Evolutionary conservation across 805 yeast genomes (phyloP).

Genomic region (Yarrowia sp.): DNA sequence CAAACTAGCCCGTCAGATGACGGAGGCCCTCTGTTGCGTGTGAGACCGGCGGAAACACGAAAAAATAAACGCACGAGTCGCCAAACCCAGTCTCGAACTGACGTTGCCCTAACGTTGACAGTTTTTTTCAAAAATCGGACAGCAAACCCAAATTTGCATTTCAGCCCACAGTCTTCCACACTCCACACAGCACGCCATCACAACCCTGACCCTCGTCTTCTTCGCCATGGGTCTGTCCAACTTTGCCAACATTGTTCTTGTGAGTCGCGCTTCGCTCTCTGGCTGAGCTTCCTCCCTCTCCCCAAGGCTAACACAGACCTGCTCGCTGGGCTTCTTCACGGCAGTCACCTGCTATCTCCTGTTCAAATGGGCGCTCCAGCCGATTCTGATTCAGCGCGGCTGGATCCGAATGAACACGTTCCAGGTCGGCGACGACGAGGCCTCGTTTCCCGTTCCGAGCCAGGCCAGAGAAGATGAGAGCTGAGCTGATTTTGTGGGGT

Average conservation of each 20-base stretch:
- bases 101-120: no score
- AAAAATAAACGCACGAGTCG: neutral
- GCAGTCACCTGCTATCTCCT: constrained; percentile 27
- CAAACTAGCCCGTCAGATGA: no score
- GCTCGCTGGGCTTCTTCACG: constrained; percentile 28
- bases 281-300: no score
- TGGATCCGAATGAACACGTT: constrained; percentile 27
- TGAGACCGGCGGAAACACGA: neutral
- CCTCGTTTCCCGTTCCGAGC: neutral
- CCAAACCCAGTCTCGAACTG: no score
- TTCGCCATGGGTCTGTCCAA: constrained; percentile 27
- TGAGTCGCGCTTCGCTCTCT: constrained; percentile 12
- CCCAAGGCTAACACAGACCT: constrained; percentile 30
- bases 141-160: neutral
- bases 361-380: constrained; percentile 31
- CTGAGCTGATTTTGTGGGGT: neutral
- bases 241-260: constrained; percentile 29
- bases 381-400: constrained; percentile 28
- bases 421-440: constrained; percentile 23
- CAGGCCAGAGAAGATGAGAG: neutral
- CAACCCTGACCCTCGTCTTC: constrained; percentile 19
- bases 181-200: neutral
- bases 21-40: no score
- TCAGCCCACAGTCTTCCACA: neutral
- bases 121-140: no score